Conservation (phyloP, 257 asterid genomes). For the Euphrasia confusa region DNA sequence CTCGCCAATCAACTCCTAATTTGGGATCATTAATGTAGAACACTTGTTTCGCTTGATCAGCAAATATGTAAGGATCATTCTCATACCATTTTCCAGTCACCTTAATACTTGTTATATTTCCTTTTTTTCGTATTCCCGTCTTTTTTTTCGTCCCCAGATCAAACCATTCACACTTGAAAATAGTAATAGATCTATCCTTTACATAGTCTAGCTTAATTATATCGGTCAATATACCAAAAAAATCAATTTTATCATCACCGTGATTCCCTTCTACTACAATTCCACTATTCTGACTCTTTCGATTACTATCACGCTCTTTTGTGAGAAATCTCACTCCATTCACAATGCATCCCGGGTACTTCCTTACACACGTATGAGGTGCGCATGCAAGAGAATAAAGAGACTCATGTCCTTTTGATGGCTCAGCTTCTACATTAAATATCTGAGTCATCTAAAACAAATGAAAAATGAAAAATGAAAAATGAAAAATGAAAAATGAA, state of each 20-base stretch:
- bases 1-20: conserved; percentile 6
- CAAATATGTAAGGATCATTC: not conserved
- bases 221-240: not conserved
- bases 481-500: too few relatives aligned
- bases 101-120: not conserved
- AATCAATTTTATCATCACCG: not conserved
- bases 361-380: not conserved
- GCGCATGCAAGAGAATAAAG: not conserved
- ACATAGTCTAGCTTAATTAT: not conserved
- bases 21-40: conserved; percentile 1
- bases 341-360: not conserved
- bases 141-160: not conserved
- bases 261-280: conserved; percentile 3
- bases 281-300: not conserved
- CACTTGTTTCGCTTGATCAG: not conserved
- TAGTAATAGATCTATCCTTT: not conserved
- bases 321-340: not conserved
- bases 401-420: not conserved
- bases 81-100: not conserved
- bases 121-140: not conserved
- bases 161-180: conserved; percentile 1
- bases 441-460: not conserved
- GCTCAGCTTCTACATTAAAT: not conserved
- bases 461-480: too few relatives aligned
- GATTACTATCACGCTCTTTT: not conserved